Conservation (phyloP, 352 stramenopile genomes). For the Phytophthora fragariae region DNA sequence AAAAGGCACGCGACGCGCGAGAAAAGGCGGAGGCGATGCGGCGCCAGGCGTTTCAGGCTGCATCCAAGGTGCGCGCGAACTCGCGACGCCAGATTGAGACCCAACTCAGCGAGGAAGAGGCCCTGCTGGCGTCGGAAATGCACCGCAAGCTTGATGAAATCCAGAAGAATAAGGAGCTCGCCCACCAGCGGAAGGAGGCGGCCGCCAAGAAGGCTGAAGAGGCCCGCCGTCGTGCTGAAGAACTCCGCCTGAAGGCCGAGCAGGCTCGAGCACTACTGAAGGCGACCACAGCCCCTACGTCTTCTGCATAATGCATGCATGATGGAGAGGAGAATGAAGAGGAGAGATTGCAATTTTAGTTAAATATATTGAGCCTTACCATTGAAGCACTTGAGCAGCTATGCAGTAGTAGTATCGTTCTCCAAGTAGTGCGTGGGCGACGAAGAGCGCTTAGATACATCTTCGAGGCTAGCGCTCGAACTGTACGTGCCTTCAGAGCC, state of each 20-base stretch:
- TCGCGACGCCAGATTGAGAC: conserved; percentile 76
- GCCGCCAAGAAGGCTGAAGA: conserved; percentile 61
- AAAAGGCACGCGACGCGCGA: conserved; percentile 59
- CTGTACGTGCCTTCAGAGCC: conserved; percentile 62
- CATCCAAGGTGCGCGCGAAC: conserved; percentile 68
- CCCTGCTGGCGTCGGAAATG: conserved; percentile 48
- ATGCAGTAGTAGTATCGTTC: conserved; percentile 12
- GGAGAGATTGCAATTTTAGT: conserved; percentile 9
- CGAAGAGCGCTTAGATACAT: conserved; percentile 35
- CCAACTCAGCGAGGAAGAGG: conserved; percentile 68
- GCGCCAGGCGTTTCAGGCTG: conserved; percentile 66
- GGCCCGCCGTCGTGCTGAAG: conserved; percentile 62
- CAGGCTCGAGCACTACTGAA: conserved; percentile 52
- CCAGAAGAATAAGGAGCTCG: conserved; percentile 55
- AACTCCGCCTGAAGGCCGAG: conserved; percentile 61
- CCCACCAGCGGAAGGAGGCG: conserved; percentile 51
- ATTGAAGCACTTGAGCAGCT: background rate
- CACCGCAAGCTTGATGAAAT: conserved; percentile 59
- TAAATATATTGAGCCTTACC: conserved; percentile 36
- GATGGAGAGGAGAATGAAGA: background rate
- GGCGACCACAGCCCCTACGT: conserved; percentile 16
- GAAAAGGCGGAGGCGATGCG: conserved; percentile 74
- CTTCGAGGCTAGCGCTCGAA: conserved; percentile 71
- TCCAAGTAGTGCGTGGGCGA: conserved; percentile 29
- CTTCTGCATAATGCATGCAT: conserved; percentile 22